phyloP scores from a whole-genome alignment of 2,329 filamentous ascomycete species.

The Botrytis sinoallii region DNA sequence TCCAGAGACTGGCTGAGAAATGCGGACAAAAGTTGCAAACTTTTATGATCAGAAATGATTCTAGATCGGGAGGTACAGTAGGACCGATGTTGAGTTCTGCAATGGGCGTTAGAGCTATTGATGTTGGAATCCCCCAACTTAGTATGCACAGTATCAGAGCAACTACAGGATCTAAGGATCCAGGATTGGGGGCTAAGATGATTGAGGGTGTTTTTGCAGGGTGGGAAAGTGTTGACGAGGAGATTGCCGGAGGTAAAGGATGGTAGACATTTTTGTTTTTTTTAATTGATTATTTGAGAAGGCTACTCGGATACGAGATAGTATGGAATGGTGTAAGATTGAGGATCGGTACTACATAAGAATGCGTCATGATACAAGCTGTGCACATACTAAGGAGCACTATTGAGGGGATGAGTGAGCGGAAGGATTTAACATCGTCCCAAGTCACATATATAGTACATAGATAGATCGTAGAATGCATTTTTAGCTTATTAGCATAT shows the following conservation, averaged over 20 bases:
- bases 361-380: background rate
- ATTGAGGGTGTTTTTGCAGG: conserved; percentile 87
- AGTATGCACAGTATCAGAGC: conserved; percentile 93
- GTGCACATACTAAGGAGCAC: background rate
- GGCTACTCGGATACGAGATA: background rate
- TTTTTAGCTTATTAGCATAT: background rate
- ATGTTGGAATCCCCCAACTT: conserved; percentile 85
- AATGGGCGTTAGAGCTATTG: conserved; percentile 78
- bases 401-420: background rate
- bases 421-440: background rate
- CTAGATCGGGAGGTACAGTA: conserved; percentile 86
- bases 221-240: conserved; percentile 79
- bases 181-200: conserved; percentile 80
- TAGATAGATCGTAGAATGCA: background rate
- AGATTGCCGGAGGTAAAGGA: conserved; percentile 52
- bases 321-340: background rate
- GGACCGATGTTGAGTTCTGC: conserved; percentile 81
- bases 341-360: background rate
- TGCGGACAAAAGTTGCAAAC: conserved; percentile 70
- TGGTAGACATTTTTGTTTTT: conserved; percentile 30
- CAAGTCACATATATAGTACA: background rate
- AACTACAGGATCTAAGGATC: conserved; percentile 81
- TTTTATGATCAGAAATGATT: conserved; percentile 95
- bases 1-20: conserved; percentile 75
- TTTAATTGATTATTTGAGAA: background rate